Conservation (phyloP, 129 eudicot species). For the Cynara cardunculus region DNA sequence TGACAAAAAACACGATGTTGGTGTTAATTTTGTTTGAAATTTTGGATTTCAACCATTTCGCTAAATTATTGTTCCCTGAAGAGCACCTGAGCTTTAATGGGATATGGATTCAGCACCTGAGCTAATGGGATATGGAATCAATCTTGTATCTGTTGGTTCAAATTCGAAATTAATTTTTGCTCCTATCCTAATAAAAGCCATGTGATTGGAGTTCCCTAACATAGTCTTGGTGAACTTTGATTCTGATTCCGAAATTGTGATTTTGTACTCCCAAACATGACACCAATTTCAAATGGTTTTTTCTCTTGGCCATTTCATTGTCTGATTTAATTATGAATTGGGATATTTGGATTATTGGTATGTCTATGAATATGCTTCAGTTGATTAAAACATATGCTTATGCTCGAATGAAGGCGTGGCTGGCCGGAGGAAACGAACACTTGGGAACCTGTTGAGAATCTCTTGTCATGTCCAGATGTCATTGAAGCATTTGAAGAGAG, state of each 20-base stretch:
- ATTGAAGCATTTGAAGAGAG: constrained; percentile 86
- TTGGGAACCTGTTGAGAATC: constrained; percentile 89
- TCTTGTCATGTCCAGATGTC: constrained; percentile 50
- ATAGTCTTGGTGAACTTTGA: not conserved
- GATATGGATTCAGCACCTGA: not conserved
- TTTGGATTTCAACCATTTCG: not conserved
- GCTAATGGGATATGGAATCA: not conserved
- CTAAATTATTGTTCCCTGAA: not conserved
- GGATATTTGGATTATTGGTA: not conserved
- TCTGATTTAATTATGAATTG: not conserved
- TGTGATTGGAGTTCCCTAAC: not conserved
- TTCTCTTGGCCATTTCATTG: not conserved
- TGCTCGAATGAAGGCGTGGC: constrained; percentile 67
- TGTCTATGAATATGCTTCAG: not conserved
- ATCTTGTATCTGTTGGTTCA: not conserved
- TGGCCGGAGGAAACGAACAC: constrained; percentile 91
- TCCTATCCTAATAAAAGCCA: not conserved
- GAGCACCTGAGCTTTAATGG: not conserved
- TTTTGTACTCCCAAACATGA: constrained; percentile 2
- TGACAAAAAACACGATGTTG: not conserved
- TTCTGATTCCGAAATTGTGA: not conserved
- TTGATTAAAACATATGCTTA: constrained; percentile 22
- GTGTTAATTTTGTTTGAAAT: not conserved
- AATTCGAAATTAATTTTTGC: not conserved
- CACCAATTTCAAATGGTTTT: not conserved